Base-by-base conservation (phyloP, 2,329 filamentous ascomycete species). In the Cladophialophora psammophila region DNA sequence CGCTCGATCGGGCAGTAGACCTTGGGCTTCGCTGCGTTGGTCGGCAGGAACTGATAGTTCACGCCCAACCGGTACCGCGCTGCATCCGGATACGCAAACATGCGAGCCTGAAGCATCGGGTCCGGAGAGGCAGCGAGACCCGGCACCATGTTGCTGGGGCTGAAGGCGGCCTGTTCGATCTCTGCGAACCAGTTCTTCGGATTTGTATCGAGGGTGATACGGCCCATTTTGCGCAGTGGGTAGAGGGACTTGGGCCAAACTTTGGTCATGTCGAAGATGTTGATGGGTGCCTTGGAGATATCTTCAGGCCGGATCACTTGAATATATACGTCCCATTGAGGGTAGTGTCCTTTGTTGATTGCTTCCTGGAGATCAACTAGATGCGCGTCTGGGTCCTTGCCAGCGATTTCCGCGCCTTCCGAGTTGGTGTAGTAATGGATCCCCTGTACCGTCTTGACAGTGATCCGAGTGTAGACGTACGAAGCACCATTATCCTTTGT, bases 231-330 rank as follows among this genome's bases (percentile, higher is more conserved):
- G 26, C 86, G 82, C 13, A 90, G 80, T n/a, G 53, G 53, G 35
- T 88, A 86, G 54, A 88, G 83, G 32, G 77, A 79, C 66, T 90
- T 86, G 2, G 88, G 88, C 88, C 88, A 91, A 72, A 89, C 84
- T 77, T 91, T 90, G 60, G 89, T 91, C 68, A 90, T 79, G 74
- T 91, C 90, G 68, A 92, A 89, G 69, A 91, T 80, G 76, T 88
- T 89, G 81, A 84, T 88, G 54, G 80, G 80, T 75, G 86, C 87
- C 65, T 84, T 82, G 74, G 89, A 84, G 1, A 87, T 87, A 71
- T 90, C 82, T 68, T 87, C 84, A 0, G 87, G 87, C n/a, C 82
- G 85, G 67, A 91, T 82, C 6, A 86, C 82, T 77, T 91, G 90
- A 1, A 90, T 82, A 68, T 86, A 89, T 68, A 86, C 83, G 20